phyloP scores from a whole-genome alignment of 192 early-diverging fungal species.

The Gonapodya prolifera region DNA sequence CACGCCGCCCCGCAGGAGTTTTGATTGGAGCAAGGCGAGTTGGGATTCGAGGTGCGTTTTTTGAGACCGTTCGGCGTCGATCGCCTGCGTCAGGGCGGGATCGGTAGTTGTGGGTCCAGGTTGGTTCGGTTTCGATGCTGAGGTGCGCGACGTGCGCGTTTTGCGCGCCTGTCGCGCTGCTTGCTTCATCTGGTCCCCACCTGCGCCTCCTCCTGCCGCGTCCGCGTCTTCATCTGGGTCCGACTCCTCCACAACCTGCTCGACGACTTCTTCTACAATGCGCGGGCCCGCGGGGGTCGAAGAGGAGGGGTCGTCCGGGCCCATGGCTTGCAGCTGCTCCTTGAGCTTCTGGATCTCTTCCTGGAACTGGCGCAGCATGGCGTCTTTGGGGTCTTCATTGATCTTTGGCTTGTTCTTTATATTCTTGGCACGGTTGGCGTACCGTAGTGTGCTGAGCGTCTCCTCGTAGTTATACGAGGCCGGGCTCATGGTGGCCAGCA shows the following conservation, averaged over 20 bases:
- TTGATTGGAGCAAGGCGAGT: constrained; percentile 40
- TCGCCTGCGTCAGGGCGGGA: constrained; percentile 29
- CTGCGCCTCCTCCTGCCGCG: neutral
- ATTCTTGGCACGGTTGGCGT: constrained; percentile 51
- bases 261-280: constrained; percentile 29
- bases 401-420: constrained; percentile 61
- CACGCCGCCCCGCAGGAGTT: constrained; percentile 48
- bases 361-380: constrained; percentile 52
- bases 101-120: constrained; percentile 13
- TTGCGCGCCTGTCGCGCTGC: neutral
- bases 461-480: constrained; percentile 54
- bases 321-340: constrained; percentile 31
- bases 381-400: constrained; percentile 58
- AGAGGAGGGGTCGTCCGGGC: constrained; percentile 18
- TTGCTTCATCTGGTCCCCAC: neutral
- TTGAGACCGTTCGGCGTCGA: constrained; percentile 35
- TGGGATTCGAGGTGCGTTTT: constrained; percentile 30
- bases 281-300: constrained; percentile 17
- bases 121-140: neutral
- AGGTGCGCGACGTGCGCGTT: neutral
- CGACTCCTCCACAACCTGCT: constrained; percentile 40
- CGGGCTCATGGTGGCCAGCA: constrained; percentile 49
- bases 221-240: constrained; percentile 30
- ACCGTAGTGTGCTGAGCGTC: constrained; percentile 45
- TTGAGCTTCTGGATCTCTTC: constrained; percentile 52